phyloP scores from a whole-genome alignment of 2,329 filamentous ascomycete species.

The Colletotrichum sp. region DNA sequence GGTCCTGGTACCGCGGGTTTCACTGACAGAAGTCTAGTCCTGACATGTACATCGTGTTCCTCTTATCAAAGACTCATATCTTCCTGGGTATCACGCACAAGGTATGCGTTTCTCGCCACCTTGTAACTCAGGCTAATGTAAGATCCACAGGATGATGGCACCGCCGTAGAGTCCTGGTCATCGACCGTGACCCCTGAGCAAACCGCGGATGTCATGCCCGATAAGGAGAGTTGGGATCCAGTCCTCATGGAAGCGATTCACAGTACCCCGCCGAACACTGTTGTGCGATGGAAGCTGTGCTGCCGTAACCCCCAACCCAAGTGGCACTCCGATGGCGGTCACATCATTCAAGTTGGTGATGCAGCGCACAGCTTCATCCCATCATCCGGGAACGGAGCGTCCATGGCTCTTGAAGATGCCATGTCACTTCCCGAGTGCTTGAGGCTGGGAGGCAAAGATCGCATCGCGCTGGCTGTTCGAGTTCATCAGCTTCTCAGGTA shows the following conservation, averaged over 20 bases:
- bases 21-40: not conserved
- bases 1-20: not conserved
- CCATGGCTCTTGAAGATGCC: constrained; percentile 23
- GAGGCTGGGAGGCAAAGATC: not conserved
- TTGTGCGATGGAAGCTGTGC: constrained; percentile 15
- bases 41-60: not conserved
- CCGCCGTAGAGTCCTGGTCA: not conserved
- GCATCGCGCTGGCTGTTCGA: not conserved
- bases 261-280: not conserved
- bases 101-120: not conserved
- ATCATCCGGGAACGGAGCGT: constrained; percentile 22
- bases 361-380: constrained; percentile 25
- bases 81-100: not conserved
- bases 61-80: not conserved
- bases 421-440: constrained; percentile 17
- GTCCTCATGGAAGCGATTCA: not conserved
- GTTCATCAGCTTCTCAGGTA: not conserved
- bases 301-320: constrained; percentile 15
- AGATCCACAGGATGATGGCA: not conserved
- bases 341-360: constrained; percentile 25
- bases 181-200: not conserved
- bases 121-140: not conserved
- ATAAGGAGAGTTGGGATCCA: not conserved
- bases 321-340: constrained; percentile 18
- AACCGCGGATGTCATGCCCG: not conserved